Percentiles rank a stretch among this genome's conserved stretches.
Conservation (phyloP, 2,329 filamentous ascomycete genomes). For the Fusarium succisae region DNA sequence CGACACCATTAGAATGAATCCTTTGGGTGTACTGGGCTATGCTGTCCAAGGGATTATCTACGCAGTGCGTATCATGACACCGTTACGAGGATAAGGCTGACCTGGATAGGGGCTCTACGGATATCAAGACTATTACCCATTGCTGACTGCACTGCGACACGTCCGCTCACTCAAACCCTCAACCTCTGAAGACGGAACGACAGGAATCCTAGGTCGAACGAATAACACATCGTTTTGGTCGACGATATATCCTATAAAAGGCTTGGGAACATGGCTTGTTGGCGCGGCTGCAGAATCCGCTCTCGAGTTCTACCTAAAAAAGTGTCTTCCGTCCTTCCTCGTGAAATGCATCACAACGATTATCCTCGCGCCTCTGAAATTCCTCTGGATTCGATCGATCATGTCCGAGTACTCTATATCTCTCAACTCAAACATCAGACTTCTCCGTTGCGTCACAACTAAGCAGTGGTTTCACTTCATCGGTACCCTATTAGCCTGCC, state of each 20-base stretch:
- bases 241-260: not conserved
- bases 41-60: not conserved
- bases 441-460: not conserved
- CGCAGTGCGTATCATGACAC: not conserved
- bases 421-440: not conserved
- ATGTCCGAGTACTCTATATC: rapidly evolving
- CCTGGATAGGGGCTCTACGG: not conserved
- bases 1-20: not conserved
- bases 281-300: not conserved
- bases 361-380: not conserved
- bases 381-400: not conserved
- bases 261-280: not conserved
- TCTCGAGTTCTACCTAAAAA: not conserved
- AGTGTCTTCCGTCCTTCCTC: rapidly evolving
- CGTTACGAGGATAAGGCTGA: not conserved
- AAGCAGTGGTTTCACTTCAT: not conserved
- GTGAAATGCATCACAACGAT: not conserved
- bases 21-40: not conserved
- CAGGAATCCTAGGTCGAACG: not conserved
- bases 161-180: not conserved
- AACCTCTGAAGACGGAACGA: not conserved
- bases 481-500: not conserved
- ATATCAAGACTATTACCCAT: not conserved
- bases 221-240: not conserved
- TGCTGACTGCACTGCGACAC: not conserved